Percentiles rank a stretch among this genome's conserved stretches.
Evolutionary conservation across 768 basidiomycete species (phyloP).

Genomic region (Rhodotorula diobovata): DNA sequence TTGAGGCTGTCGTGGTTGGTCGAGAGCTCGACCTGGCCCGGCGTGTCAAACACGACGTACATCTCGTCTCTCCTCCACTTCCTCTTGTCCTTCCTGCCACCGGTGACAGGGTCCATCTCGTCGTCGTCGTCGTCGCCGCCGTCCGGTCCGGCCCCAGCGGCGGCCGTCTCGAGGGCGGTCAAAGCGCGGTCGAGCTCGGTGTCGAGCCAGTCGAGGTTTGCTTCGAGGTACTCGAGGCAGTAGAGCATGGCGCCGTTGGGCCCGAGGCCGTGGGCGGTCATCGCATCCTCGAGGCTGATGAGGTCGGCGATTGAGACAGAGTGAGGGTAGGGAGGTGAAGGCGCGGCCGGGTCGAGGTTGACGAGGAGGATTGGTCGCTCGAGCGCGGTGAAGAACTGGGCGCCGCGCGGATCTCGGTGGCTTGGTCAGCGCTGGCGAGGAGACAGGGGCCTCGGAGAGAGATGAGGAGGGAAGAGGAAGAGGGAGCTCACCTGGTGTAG

Average conservation of each 20-base stretch:
- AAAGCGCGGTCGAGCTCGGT: slow-evolving; percentile 60
- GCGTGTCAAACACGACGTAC: slow-evolving; percentile 90
- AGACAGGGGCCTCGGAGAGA: no score
- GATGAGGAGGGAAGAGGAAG: no score
- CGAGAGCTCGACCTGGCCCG: slow-evolving; percentile 94
- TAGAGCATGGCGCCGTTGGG: slow-evolving; percentile 96
- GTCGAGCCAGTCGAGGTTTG: slow-evolving; percentile 70
- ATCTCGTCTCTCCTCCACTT: slow-evolving; percentile 60
- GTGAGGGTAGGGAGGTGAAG: slow-evolving; percentile 83
- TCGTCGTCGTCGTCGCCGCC: slow-evolving; percentile 59
- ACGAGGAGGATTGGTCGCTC: slow-evolving; percentile 79
- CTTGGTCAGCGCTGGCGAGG: background rate
- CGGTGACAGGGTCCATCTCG: slow-evolving; percentile 53
- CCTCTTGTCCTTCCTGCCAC: slow-evolving; percentile 46
- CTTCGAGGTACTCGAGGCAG: slow-evolving; percentile 93
- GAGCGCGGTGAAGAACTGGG: slow-evolving; percentile 72
- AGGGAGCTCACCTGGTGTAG: slow-evolving; percentile 48
- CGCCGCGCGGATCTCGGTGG: background rate
- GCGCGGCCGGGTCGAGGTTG: slow-evolving; percentile 94
- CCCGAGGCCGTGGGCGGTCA: slow-evolving; percentile 76
- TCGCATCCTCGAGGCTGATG: slow-evolving; percentile 79
- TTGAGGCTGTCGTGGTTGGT: slow-evolving; percentile 91
- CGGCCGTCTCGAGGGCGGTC: slow-evolving; percentile 58
- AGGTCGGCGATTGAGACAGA: slow-evolving; percentile 76
- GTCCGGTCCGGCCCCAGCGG: slow-evolving; percentile 11